phyloP scores from a whole-genome alignment of 192 early-diverging fungal genomes.

The Podila horticola region DNA sequence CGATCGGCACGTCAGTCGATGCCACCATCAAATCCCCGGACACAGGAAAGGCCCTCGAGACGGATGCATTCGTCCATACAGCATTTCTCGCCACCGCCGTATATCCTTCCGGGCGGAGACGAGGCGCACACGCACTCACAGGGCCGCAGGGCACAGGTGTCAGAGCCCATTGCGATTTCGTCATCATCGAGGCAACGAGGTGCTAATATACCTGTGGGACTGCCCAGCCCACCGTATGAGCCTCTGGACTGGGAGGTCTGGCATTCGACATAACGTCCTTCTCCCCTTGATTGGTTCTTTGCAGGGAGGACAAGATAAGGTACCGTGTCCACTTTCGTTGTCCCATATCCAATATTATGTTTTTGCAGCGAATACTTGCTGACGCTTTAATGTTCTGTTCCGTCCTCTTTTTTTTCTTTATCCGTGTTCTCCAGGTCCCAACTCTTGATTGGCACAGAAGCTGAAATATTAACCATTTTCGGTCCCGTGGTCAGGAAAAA shows the following conservation, averaged over 20 bases:
- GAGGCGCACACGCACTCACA: not conserved
- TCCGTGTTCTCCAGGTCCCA: too few relatives aligned
- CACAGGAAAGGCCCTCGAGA: not conserved
- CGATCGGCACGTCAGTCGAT: not conserved
- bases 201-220: not conserved
- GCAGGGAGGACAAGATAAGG: not conserved
- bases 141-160: too few relatives aligned
- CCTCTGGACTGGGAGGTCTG: not conserved
- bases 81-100: not conserved
- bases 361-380: too few relatives aligned
- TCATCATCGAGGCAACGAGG: not conserved
- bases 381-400: too few relatives aligned
- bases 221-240: slow-evolving; percentile 11
- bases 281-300: not conserved
- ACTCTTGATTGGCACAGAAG: too few relatives aligned
- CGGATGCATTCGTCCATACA: not conserved
- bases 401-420: too few relatives aligned
- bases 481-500: not conserved
- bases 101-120: not conserved
- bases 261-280: not conserved
- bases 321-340: not conserved
- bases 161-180: not conserved
- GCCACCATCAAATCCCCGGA: not conserved
- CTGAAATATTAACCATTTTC: too few relatives aligned
- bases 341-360: too few relatives aligned